phyloP scores from a whole-genome alignment of 2,329 filamentous ascomycete genomes.

The Ophiocordyceps camponoti-saundersi region DNA sequence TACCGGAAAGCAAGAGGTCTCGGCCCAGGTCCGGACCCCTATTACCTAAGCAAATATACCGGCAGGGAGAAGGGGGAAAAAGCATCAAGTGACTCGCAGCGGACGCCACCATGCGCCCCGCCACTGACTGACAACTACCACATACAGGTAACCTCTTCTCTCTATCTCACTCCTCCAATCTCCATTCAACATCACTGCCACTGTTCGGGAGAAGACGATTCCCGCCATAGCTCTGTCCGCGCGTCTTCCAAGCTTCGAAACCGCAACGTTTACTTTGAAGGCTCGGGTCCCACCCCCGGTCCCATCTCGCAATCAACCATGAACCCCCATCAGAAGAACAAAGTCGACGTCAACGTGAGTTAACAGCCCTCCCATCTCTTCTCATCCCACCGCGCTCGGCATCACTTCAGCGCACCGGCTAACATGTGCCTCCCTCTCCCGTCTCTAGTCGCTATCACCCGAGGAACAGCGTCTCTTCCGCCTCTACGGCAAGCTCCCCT shows the following conservation, averaged over 20 bases:
- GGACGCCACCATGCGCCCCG: not conserved
- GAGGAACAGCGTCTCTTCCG: conserved; percentile 95
- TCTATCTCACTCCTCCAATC: not conserved
- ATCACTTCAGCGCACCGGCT: no score
- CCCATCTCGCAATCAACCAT: conserved; percentile 29
- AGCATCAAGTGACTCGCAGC: not conserved
- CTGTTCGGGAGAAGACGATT: no score
- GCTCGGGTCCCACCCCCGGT: not conserved
- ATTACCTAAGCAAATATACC: not conserved
- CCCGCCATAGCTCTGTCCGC: no score
- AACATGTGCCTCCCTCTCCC: no score
- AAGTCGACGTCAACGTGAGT: conserved; percentile 87
- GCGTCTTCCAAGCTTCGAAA: no score
- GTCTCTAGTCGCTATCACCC: conserved; percentile 66
- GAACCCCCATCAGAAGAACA: conserved; percentile 98
- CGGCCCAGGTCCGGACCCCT: no score
- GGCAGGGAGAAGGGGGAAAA: not conserved
- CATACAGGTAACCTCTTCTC: not conserved
- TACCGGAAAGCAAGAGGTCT: no score
- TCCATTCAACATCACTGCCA: no score
- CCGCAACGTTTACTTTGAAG: not conserved
- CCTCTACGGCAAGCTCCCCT: conserved; percentile 94
- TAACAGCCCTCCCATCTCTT: not conserved
- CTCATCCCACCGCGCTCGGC: not conserved
- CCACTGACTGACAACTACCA: not conserved